Evolutionary conservation across 352 stramenopile genomes (phyloP).

Genomic region (Globisporangium barbulae): DNA sequence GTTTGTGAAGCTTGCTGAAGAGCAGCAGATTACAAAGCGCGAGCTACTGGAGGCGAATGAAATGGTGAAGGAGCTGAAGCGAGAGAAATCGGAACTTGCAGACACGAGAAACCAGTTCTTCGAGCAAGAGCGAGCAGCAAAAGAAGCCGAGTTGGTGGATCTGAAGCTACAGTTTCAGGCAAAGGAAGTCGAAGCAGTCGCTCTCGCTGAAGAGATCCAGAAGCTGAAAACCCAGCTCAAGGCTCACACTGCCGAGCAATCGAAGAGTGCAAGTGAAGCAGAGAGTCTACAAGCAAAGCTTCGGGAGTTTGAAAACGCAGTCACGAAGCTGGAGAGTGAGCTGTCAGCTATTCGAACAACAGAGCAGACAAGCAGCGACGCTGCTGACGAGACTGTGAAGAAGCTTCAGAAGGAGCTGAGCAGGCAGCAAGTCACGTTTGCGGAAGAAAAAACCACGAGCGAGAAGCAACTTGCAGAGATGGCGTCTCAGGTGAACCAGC

Average conservation of each 20-base stretch:
- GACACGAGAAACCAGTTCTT: not conserved
- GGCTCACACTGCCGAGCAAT: constrained; percentile 24
- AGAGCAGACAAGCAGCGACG: not conserved
- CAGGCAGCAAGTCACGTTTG: not conserved
- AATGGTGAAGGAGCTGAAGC: constrained; percentile 5
- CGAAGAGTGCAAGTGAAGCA: constrained; percentile 15
- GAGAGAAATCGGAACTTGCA: constrained; percentile 8
- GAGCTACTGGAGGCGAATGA: constrained; percentile 25
- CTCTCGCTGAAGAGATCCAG: constrained; percentile 25
- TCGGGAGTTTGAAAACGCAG: not conserved
- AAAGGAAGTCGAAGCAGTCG: constrained; percentile 19
- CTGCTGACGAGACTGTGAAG: not conserved
- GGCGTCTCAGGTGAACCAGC: not conserved
- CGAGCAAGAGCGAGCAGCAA: not conserved
- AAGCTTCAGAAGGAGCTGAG: not conserved
- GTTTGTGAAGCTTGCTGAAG: constrained; percentile 21
- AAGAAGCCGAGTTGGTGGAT: constrained; percentile 11
- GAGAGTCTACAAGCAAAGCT: constrained; percentile 3
- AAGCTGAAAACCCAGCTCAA: constrained; percentile 24
- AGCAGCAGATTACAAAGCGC: constrained; percentile 12
- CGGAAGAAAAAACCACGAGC: not conserved
- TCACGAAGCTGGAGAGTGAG: constrained; percentile 7
- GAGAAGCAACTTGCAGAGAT: not conserved
- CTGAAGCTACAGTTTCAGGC: constrained; percentile 24
- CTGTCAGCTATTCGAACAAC: not conserved